phyloP scores from a whole-genome alignment of 73 alveolate species.

The Paramecium pentaurelia region DNA sequence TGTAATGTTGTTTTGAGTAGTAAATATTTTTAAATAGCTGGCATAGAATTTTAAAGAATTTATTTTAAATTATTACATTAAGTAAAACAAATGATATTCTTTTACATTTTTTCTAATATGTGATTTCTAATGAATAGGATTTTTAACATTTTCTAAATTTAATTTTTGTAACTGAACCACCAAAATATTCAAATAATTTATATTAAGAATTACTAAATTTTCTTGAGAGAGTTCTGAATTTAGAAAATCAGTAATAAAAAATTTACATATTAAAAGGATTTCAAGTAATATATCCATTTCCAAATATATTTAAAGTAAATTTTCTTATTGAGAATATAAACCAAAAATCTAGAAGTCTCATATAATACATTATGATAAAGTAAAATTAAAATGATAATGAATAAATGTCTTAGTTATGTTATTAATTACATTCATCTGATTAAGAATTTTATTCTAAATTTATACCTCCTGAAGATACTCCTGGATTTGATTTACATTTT shows the following conservation, averaged over 20 bases:
- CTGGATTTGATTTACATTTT: neutral
- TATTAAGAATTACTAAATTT: neutral
- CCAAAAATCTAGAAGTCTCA: neutral
- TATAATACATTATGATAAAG: neutral
- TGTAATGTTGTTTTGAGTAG: neutral
- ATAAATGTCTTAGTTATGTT: neutral
- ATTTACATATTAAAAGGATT: neutral
- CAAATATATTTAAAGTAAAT: neutral
- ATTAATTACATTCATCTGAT: neutral
- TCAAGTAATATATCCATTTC: neutral
- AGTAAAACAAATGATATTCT: neutral
- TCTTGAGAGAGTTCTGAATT: neutral
- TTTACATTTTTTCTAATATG: neutral
- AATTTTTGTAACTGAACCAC: neutral
- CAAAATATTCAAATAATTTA: neutral
- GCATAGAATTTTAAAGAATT: neutral
- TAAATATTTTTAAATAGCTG: neutral
- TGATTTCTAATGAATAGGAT: neutral
- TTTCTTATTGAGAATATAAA: neutral
- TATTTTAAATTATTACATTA: neutral
- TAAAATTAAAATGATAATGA: neutral
- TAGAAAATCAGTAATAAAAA: neutral
- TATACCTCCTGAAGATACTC: neutral
- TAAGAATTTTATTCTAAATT: neutral
- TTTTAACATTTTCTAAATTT: neutral